These are phyloP conservation scores for Lepiota venenata DNA, from an alignment of 768 basidiomycete genomes.

Conservation along the genomic window DNA sequence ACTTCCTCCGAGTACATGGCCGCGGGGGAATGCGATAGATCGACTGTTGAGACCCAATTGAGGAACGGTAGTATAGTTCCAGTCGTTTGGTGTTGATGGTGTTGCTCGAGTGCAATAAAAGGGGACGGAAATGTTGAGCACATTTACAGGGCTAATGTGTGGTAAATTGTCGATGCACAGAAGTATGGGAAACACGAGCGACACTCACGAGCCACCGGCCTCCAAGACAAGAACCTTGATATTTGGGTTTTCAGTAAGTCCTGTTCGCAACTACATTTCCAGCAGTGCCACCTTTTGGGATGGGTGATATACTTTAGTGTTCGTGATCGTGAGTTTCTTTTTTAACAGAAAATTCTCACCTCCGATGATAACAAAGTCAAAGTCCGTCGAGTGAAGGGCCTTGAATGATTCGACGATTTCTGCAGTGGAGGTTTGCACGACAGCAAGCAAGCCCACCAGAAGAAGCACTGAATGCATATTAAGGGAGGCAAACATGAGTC, in stretches of 20 bases:
- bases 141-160: conserved; percentile 11
- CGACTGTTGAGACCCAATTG: conserved; percentile 22
- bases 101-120: conserved; percentile 15
- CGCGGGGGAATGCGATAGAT: conserved; percentile 20
- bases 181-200: neutral
- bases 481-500: neutral
- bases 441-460: neutral
- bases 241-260: conserved; percentile 47
- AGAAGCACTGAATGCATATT: conserved; percentile 1
- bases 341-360: conserved; percentile 5
- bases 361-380: conserved; percentile 15
- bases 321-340: neutral
- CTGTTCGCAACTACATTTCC: conserved; percentile 56
- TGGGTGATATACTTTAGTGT: too few species aligned
- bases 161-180: neutral
- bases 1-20: conserved; percentile 24
- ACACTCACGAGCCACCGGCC: conserved; percentile 49
- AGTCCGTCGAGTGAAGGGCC: conserved; percentile 1
- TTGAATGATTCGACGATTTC: conserved; percentile 6
- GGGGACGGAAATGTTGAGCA: conserved; percentile 11
- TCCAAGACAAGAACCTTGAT: conserved; percentile 51
- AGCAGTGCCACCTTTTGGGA: conserved; percentile 50
- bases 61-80: conserved; percentile 24
- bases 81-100: conserved; percentile 20
- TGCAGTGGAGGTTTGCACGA: neutral